Evolutionary conservation across 2,329 filamentous ascomycete species (phyloP).

Genomic region (Rhexocercosporidium sp.): DNA sequence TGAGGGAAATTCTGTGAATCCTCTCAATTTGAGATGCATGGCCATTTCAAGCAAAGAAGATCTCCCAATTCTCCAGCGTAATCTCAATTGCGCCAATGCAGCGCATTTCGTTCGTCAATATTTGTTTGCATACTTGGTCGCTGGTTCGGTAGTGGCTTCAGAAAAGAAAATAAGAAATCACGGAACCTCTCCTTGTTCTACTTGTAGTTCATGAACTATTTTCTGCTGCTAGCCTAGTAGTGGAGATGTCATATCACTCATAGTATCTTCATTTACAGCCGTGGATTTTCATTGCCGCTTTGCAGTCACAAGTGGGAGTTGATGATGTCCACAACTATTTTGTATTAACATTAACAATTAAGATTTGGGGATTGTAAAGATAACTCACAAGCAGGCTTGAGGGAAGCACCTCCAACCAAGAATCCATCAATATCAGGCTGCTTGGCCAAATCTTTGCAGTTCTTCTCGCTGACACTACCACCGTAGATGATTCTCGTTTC

Average conservation of each 20-base stretch:
- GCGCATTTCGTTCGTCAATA: too few relatives aligned
- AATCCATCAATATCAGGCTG: slow-evolving; percentile 97
- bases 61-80: too few relatives aligned
- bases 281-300: slow-evolving; percentile 22
- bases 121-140: too few relatives aligned
- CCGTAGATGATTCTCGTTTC: slow-evolving; percentile 95
- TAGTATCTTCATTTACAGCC: slow-evolving; percentile 26
- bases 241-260: slow-evolving; percentile 7
- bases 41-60: too few relatives aligned
- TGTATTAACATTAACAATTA: slow-evolving; percentile 19
- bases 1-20: too few relatives aligned
- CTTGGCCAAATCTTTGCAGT: slow-evolving; percentile 90
- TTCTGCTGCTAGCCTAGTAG: neutral
- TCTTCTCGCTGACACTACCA: slow-evolving; percentile 97
- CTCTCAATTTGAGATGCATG: too few relatives aligned
- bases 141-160: too few relatives aligned
- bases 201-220: neutral
- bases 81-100: too few relatives aligned
- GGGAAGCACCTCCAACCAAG: slow-evolving; percentile 92
- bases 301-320: slow-evolving; percentile 55
- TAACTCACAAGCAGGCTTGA: slow-evolving; percentile 89
- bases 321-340: slow-evolving; percentile 67
- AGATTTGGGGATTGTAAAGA: neutral
- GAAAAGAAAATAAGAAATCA: neutral
- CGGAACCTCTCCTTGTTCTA: neutral